Base-by-base conservation (phyloP, 768 basidiomycete species). In the Fibroporia radiculosa region DNA sequence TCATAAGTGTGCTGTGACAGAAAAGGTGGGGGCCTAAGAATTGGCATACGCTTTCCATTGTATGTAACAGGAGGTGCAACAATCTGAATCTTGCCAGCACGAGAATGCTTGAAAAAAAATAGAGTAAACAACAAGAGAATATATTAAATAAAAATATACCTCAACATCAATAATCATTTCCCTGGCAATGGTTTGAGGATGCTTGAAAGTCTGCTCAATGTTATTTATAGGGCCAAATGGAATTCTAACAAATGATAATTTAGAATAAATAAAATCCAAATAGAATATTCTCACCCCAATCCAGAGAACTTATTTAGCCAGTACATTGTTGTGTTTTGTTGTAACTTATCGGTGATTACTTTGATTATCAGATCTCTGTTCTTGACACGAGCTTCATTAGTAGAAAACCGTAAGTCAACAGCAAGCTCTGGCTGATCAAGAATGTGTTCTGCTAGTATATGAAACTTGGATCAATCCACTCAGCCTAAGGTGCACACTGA, bases 221-320 rank as follows among this genome's bases (percentile, higher is more conserved):
- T 89, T 84, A 61, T 96, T 96, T 67, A 97, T 95, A 14, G 93
- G 93, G 24, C 86, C 88, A 62, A 84, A 83, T 6, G 89, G 88
- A 20, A 91, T 79, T 10, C 84, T 88, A 49, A 13, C 19, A 43
- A 29, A 13, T 14, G 14, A 11, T 36, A 16, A 3, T 42, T 46
- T 13, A 45, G 14, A 5, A 40, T 11, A 6, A n/a, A 25, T 16
- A 22, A 18, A 36, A 1, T n/a, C 19, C 32, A 26, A 8, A 2
- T n/a, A 29, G 19, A 40, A 29, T n/a, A 34, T n/a, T 65, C 77
- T 43, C 60, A 90, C 83, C 92, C 93, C 25, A 83, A 66, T 4
- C 91, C 93, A 32, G 70, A 79, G 51, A 97, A 74, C 38, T 69
- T 70, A 48, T 73, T 64, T 35, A 93, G 68, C 93, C 93, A 96